phyloP scores from a whole-genome alignment of 2,329 filamentous ascomycete species.

The Eutypella sp. region DNA sequence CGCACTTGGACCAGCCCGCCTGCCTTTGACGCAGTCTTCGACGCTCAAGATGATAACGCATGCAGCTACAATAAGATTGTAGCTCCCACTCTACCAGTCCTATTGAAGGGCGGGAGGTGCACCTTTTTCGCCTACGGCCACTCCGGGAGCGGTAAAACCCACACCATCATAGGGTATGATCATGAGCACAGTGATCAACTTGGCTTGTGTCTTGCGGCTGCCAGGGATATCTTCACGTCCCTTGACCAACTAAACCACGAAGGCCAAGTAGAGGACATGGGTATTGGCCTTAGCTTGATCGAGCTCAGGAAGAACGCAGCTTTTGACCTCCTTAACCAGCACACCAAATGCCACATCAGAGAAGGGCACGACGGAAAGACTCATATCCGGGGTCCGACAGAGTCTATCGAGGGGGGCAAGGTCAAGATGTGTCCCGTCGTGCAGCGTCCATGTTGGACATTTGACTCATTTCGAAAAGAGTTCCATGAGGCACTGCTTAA shows the following conservation, averaged over 20 bases:
- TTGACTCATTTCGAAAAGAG: constrained; percentile 24
- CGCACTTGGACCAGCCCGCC: constrained; percentile 15
- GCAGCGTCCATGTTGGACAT: constrained; percentile 29
- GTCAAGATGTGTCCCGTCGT: constrained; percentile 36
- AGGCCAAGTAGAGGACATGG: constrained; percentile 15
- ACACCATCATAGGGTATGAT: constrained; percentile 33
- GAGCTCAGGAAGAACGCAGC: constrained; percentile 37
- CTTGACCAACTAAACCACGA: constrained; percentile 22
- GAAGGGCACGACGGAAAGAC: constrained; percentile 34
- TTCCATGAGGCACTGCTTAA: constrained; percentile 27
- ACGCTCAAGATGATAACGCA: constrained; percentile 16
- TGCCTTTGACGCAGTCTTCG: constrained; percentile 23
- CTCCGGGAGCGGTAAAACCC: constrained; percentile 22
- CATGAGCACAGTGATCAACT: constrained; percentile 27
- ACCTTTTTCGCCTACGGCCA: constrained; percentile 40
- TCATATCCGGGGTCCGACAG: constrained; percentile 38
- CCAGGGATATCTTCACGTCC: constrained; percentile 22
- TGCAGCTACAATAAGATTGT: constrained; percentile 24
- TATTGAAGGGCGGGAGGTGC: constrained; percentile 31
- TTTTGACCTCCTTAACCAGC: constrained; percentile 35
- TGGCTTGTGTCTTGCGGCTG: constrained; percentile 33
- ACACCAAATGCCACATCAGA: constrained; percentile 33
- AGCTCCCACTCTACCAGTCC: constrained; percentile 25
- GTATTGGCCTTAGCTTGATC: constrained; percentile 34
- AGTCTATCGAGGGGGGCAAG: constrained; percentile 33